Evolutionary conservation across 169 alveolate genomes (phyloP).

Genomic region (Plasmodium billcollinsi): DNA sequence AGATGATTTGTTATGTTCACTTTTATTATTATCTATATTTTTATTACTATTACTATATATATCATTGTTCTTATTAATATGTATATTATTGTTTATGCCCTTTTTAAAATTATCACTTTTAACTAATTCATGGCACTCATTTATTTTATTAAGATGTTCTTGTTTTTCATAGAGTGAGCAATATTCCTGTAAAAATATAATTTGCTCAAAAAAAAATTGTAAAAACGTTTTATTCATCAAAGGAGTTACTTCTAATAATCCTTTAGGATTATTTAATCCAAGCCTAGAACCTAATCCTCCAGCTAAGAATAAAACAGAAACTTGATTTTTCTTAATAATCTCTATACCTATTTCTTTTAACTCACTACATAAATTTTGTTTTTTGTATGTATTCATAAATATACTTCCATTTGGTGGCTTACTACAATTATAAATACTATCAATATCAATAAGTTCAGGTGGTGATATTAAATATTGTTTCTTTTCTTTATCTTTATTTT

Average conservation of each 20-base stretch:
- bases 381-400: conserved; percentile 39
- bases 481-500: conserved; percentile 3
- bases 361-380: conserved; percentile 30
- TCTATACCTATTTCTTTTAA: conserved; percentile 53
- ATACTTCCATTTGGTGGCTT: conserved; percentile 52
- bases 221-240: conserved; percentile 79
- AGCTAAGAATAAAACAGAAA: conserved; percentile 81
- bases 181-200: conserved; percentile 53
- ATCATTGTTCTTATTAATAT: not conserved
- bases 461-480: conserved; percentile 14
- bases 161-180: conserved; percentile 11
- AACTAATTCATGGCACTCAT: not conserved
- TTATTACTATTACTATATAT: not conserved
- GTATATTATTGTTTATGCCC: not conserved
- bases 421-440: conserved; percentile 37
- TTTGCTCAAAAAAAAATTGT: conserved; percentile 81
- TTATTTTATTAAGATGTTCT: not conserved
- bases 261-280: conserved; percentile 77
- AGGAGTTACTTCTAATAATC: conserved; percentile 80
- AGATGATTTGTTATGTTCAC: not conserved
- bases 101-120: not conserved
- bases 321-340: conserved; percentile 67
- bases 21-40: not conserved
- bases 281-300: conserved; percentile 85
- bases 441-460: conserved; percentile 29